These are phyloP conservation scores for Cymbomonas tetramitiformis DNA, from an alignment of 139 green algal genomes.

Conservation along the genomic window DNA sequence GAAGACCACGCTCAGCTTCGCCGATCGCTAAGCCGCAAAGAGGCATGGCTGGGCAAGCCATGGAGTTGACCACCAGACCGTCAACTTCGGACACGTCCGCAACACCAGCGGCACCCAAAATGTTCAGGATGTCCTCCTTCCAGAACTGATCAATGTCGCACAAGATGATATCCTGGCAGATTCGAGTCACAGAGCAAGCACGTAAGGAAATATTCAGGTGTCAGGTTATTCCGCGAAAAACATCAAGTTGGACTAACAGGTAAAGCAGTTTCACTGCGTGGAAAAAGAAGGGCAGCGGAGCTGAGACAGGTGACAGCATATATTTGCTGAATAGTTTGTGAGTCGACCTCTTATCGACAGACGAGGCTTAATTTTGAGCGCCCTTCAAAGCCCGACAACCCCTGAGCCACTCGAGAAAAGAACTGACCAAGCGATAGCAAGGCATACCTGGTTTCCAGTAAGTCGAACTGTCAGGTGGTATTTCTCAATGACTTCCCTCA, in stretches of 20 bases:
- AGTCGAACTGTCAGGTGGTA: slow-evolving; percentile 39
- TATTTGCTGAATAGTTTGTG: too few relatives aligned
- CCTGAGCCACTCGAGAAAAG: too few relatives aligned
- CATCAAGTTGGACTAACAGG: too few relatives aligned
- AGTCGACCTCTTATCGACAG: slow-evolving; percentile 60
- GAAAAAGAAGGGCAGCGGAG: too few relatives aligned
- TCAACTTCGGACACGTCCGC: slow-evolving; percentile 57
- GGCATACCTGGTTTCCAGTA: slow-evolving; percentile 29
- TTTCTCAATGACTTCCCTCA: slow-evolving; percentile 33
- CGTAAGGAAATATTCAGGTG: slow-evolving; percentile 56
- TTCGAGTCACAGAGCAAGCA: too few relatives aligned
- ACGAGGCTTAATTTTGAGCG: too few relatives aligned
- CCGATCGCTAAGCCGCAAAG: slow-evolving; percentile 90
- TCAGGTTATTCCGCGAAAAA: too few relatives aligned
- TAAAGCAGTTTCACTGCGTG: too few relatives aligned
- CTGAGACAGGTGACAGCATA: too few relatives aligned
- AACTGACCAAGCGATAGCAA: too few relatives aligned
- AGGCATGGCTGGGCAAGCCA: slow-evolving; percentile 94
- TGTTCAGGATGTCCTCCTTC: slow-evolving; percentile 19
- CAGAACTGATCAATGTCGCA: slow-evolving; percentile 62
- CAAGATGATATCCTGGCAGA: slow-evolving; percentile 95
- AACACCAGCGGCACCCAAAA: slow-evolving; percentile 19
- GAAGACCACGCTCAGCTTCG: slow-evolving; percentile 88
- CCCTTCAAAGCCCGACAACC: too few relatives aligned
- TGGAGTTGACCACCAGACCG: slow-evolving; percentile 54